Conservation (phyloP, 805 yeast genomes). For the Ogataea thermomethanolica region DNA sequence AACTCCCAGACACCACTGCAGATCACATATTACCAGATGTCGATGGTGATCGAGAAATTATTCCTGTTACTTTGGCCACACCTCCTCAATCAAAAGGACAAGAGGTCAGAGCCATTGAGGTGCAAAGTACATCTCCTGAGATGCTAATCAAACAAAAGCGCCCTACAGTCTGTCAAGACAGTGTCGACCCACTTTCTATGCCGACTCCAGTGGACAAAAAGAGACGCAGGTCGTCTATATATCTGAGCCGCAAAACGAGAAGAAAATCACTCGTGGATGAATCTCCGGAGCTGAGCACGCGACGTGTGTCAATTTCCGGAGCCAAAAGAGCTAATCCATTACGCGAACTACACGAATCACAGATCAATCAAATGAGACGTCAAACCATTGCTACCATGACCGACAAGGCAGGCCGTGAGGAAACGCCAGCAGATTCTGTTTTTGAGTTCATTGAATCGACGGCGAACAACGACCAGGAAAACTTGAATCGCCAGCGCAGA, state of each 20-base stretch:
- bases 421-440: slow-evolving; percentile 10
- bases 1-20: neutral
- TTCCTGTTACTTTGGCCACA: slow-evolving; percentile 9
- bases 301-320: slow-evolving; percentile 4
- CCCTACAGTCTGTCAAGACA: slow-evolving; percentile 13
- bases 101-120: slow-evolving; percentile 8
- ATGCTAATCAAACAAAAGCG: slow-evolving; percentile 2
- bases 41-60: too few species aligned
- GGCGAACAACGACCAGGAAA: slow-evolving; percentile 16
- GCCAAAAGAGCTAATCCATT: slow-evolving; percentile 8
- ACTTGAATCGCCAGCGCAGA: slow-evolving; percentile 12
- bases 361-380: slow-evolving; percentile 10
- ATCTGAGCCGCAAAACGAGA: slow-evolving; percentile 62
- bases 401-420: slow-evolving; percentile 1
- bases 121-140: slow-evolving; percentile 21
- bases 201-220: slow-evolving; percentile 33
- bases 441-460: slow-evolving; percentile 18
- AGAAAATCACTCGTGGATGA: slow-evolving; percentile 44
- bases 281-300: slow-evolving; percentile 2
- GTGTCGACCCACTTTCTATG: slow-evolving; percentile 26
- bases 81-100: slow-evolving; percentile 13
- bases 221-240: slow-evolving; percentile 56
- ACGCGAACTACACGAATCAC: slow-evolving; percentile 10
- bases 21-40: too few species aligned
- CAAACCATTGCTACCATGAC: slow-evolving; percentile 8